A percentile compares a stretch with the other conserved stretches of the same genome.
These are phyloP conservation scores for Ricinus communis DNA, from an alignment of 345 rosid species.

Conservation along the genomic window DNA sequence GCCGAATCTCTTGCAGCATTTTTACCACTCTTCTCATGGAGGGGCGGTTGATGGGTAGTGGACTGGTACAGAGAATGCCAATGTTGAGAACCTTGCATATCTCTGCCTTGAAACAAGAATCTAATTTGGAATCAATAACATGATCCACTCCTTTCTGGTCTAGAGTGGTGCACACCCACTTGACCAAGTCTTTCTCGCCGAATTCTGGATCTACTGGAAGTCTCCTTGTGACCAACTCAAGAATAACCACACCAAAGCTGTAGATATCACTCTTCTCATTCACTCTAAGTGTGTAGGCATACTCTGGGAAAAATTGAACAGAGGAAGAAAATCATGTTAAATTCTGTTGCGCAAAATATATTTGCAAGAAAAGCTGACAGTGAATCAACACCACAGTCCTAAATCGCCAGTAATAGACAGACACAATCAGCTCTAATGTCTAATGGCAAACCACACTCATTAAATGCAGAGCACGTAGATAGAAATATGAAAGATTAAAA, in stretches of 20 bases:
- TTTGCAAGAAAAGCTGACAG: too few relatives aligned
- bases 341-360: background rate
- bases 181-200: conserved; percentile 94
- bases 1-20: conserved; percentile 72
- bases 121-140: conserved; percentile 77
- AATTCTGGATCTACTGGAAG: conserved; percentile 75
- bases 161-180: conserved; percentile 79
- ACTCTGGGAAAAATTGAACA: conserved; percentile 55
- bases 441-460: background rate
- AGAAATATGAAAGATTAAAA: background rate
- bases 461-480: too few relatives aligned
- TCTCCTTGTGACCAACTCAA: conserved; percentile 85
- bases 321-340: background rate
- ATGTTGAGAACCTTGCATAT: conserved; percentile 82
- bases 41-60: conserved; percentile 90
- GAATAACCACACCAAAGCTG: conserved; percentile 95
- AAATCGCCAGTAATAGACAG: background rate
- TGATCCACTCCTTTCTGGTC: conserved; percentile 80
- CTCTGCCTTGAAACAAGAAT: conserved; percentile 80
- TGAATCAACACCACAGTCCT: background rate
- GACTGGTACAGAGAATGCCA: conserved; percentile 81
- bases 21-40: conserved; percentile 96
- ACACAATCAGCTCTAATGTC: background rate
- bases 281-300: conserved; percentile 93
- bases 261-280: conserved; percentile 99